Evolutionary conservation across 176 grass and related monocot species (phyloP).

Genomic region (Ananas comosus): DNA sequence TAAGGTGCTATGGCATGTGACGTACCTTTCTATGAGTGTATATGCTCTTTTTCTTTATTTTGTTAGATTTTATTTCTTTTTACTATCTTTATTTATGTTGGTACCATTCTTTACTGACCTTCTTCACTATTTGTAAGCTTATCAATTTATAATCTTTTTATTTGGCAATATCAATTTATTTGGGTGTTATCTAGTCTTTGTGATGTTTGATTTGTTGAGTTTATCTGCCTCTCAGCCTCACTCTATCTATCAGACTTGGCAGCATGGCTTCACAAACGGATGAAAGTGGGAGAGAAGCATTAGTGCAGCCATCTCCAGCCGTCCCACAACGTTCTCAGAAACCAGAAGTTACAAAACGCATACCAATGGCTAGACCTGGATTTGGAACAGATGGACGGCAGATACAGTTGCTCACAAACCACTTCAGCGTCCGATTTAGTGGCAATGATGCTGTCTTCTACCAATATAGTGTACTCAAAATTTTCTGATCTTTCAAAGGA

Average conservation of each 20-base stretch:
- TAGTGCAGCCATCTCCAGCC: background rate
- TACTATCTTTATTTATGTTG: background rate
- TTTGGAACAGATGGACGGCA: conserved; percentile 37
- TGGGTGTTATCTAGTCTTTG: background rate
- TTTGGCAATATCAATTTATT: background rate
- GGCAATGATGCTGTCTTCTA: conserved; percentile 49
- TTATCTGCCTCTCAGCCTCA: background rate
- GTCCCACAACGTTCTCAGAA: conserved; percentile 15
- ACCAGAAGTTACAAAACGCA: conserved; percentile 12
- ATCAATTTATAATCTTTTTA: background rate
- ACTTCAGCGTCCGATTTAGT: conserved; percentile 52
- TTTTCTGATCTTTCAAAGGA: conserved; percentile 8
- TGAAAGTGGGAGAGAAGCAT: background rate
- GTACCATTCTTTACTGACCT: background rate
- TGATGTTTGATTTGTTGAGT: background rate
- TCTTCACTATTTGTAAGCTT: background rate
- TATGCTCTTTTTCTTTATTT: background rate
- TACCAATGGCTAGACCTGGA: conserved; percentile 35
- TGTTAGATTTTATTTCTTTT: background rate
- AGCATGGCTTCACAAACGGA: conserved; percentile 4
- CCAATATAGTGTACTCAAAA: conserved; percentile 48
- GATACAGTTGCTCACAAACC: conserved; percentile 49
- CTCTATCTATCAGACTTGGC: background rate
- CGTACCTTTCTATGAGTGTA: too few species aligned
- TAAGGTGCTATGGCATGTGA: too few species aligned